Evolutionary conservation across 306 rosid species (phyloP), one percentile per base, ranked within the genome.

Genomic region (Hylodesmum podocarpum): DNA sequence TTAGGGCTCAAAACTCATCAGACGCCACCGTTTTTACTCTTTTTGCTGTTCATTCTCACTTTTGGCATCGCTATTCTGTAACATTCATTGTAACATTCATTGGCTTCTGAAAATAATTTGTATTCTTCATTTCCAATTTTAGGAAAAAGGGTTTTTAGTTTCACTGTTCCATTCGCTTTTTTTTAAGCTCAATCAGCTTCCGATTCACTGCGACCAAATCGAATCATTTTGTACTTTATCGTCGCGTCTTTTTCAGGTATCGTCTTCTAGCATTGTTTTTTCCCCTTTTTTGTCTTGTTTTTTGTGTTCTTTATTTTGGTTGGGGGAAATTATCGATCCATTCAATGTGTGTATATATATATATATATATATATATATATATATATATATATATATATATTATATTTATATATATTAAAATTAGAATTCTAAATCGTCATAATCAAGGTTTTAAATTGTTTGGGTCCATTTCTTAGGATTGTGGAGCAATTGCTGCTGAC

Each of bases 161-260:
- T 49, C 62, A 57, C 87, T 67, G 70, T 83, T 78, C 37, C 36
- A 27, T 75, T 82, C 84, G 37, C 80, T 78, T 78, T 75, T 68
- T 69, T 75, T 68, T 69, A 62, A 72, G 82, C 82, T 64, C 41
- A 39, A 62, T 59, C 73, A 84, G 75, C 59, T 81, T 75, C 51
- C 76, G 40, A 74, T 85, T 81, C 76, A 7, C 78, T 63, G 80
- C 75, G 16, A 37, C 53, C 39, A 51, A 73, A 82, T 58, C 76
- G 79, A 62, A 58, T 54, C 25, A 22, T 61, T 63, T 86, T 68
- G 78, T 66, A 53, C 49, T 78, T 77, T 73, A 67, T 62, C 19
- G 64, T 59, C 39, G 77, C 66, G 79, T 82, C 24, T 15, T 44
- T 14, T 68, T 81, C 87, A 73, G 94, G 91, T 91, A 83, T 29